Percentiles rank a stretch among this genome's conserved stretches.
Evolutionary conservation across 2,329 filamentous ascomycete genomes (phyloP).

Genomic region (Seiridium cupressi): DNA sequence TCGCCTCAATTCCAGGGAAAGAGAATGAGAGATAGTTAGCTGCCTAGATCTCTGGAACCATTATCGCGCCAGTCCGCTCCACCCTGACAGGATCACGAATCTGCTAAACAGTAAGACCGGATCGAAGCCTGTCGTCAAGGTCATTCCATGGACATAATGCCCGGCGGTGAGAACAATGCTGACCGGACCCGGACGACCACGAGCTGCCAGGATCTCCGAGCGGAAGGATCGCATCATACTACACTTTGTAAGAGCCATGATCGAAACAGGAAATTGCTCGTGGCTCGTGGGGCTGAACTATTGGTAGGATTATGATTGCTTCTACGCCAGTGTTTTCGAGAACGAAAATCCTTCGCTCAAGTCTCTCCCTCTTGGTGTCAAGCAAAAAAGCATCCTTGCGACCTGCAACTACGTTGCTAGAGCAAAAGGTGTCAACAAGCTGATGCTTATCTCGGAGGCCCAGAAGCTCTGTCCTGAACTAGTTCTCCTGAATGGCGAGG

Average conservation of each 20-base stretch:
- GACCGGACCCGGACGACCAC: not conserved
- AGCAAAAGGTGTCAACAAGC: slow-evolving; percentile 69
- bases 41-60: too few relatives aligned
- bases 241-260: slow-evolving; percentile 6
- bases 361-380: slow-evolving; percentile 73
- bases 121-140: too few relatives aligned
- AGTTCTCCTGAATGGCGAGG: slow-evolving; percentile 83
- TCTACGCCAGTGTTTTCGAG: slow-evolving; percentile 91
- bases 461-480: slow-evolving; percentile 78
- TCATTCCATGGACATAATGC: not conserved
- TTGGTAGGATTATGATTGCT: slow-evolving; percentile 76
- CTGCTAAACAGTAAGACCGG: too few relatives aligned
- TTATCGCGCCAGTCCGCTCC: too few relatives aligned
- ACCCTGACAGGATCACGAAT: too few relatives aligned
- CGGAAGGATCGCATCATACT: slow-evolving; percentile 4
- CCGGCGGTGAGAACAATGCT: not conserved
- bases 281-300: not conserved
- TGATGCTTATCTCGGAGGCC: slow-evolving; percentile 83
- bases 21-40: too few relatives aligned
- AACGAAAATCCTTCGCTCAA: slow-evolving; percentile 73
- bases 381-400: slow-evolving; percentile 90
- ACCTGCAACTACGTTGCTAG: slow-evolving; percentile 95
- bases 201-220: not conserved
- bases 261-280: not conserved
- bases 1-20: too few relatives aligned